These are phyloP conservation scores for Cornus controversa DNA, from an alignment of 148 eudicot species.

Conservation along the genomic window DNA sequence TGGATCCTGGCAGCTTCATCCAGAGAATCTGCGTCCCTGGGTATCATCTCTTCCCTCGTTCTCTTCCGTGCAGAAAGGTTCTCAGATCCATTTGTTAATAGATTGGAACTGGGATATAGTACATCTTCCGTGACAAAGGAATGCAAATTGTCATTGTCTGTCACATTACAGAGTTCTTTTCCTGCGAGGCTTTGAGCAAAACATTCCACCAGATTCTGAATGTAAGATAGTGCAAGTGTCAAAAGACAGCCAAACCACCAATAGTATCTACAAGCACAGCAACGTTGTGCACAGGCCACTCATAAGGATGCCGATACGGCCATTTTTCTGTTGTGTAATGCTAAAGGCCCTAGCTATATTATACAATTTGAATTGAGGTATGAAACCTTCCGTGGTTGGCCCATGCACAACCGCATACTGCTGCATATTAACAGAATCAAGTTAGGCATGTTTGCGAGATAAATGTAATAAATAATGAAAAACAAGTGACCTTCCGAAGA, in stretches of 20 bases:
- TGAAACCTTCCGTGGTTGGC: slow-evolving; percentile 1
- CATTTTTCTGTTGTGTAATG: not conserved
- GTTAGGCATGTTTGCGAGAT: not conserved
- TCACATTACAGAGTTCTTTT: slow-evolving; percentile 25
- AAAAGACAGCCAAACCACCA: slow-evolving; percentile 4
- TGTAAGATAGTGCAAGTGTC: not conserved
- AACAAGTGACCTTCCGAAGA: slow-evolving; percentile 34
- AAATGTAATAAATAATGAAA: not conserved
- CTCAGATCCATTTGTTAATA: slow-evolving; percentile 24
- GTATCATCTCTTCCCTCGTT: slow-evolving; percentile 32
- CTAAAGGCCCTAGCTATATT: not conserved
- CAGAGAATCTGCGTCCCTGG: slow-evolving; percentile 27
- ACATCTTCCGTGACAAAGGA: slow-evolving; percentile 19
- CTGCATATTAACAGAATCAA: not conserved
- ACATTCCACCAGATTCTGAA: slow-evolving; percentile 32
- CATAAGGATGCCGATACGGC: not conserved
- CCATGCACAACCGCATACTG: not conserved
- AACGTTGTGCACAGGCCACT: slow-evolving; percentile 7
- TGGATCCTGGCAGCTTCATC: slow-evolving; percentile 28
- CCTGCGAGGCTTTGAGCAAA: slow-evolving; percentile 28
- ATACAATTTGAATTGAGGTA: not conserved
- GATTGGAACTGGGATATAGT: slow-evolving; percentile 30
- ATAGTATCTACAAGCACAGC: slow-evolving; percentile 2
- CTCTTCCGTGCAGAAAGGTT: slow-evolving; percentile 46
- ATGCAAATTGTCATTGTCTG: slow-evolving; percentile 17